Evolutionary conservation across 2,329 filamentous ascomycete genomes (phyloP), one percentile per base, ranked within the genome.

Genomic region (Fusarium domesticum): DNA sequence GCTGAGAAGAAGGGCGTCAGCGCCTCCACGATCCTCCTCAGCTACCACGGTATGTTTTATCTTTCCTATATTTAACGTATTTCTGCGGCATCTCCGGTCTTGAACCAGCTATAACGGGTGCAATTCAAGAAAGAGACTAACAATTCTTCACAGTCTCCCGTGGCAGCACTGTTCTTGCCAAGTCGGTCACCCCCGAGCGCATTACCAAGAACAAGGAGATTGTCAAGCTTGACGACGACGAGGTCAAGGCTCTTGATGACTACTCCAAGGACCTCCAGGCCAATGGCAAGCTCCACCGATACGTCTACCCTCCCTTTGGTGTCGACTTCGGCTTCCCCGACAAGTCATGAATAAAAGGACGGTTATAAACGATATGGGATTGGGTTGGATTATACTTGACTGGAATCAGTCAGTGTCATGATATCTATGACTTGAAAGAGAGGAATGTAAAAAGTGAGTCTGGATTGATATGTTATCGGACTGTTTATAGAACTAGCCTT

Each of bases 241-340:
- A 90, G 53, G 43, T 67, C 42, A 76, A 81, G 58, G 75, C 87
- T 37, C 68, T 84, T 12, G 67, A 74, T 54, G 75, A 75, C 39
- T 82, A 81, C 64, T 77, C 78, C 1, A 67, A 70, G 18, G 68
- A 72, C 25, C 64, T 83, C 35, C 62, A 66, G 18, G 69, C 68
- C 54, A 72, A 72, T 48, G 72, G 73, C 35, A 75, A 80, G 67
- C 61, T 80, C 47, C 69, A 78, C 67, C 72, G 81, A 56, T 87
- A 80, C 50, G 81, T 87, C 25, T 86, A 83, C 64, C 84, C 84
- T 53, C 77, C 82, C 1, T 87, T 87, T 58, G 81, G 81, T 3
- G 67, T 85, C 37, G 73, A 84, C 58, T 84, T 88, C 63, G 84
- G 84, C 2, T 87, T 87, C 70, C 83, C 83, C n/a, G 84, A 87